Percentiles rank a stretch among this genome's conserved stretches.
Evolutionary conservation across 2,329 filamentous ascomycete species (phyloP).

Genomic region (Stagonosporopsis chrysanthemi): DNA sequence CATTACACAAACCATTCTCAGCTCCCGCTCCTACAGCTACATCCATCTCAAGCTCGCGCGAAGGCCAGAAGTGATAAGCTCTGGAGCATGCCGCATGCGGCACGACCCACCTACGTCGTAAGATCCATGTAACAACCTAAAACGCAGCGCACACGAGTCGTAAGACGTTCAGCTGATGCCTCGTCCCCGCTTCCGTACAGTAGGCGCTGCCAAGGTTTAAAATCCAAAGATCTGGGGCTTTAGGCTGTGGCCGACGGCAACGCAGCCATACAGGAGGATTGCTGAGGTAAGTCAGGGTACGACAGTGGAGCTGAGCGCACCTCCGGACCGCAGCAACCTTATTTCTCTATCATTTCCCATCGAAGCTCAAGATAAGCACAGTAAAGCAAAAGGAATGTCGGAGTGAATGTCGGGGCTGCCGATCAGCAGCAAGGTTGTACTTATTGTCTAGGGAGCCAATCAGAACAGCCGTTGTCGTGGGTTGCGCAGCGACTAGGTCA

Average conservation of each 20-base stretch:
- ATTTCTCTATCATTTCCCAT: not conserved
- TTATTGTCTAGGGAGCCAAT: constrained; percentile 25
- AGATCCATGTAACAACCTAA: not conserved
- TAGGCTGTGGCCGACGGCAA: constrained; percentile 21
- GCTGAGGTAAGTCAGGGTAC: constrained; percentile 18
- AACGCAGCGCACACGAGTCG: constrained; percentile 8
- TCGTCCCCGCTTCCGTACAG: constrained; percentile 18
- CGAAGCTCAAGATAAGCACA: constrained; percentile 6
- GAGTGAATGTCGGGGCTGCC: constrained; percentile 25
- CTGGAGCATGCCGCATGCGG: constrained; percentile 14
- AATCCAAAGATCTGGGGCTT: constrained; percentile 7
- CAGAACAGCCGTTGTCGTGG: constrained; percentile 6
- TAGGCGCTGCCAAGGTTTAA: constrained; percentile 3
- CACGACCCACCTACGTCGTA: not conserved
- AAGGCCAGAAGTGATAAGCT: not conserved
- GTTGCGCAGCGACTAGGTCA: constrained; percentile 25
- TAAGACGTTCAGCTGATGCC: constrained; percentile 22
- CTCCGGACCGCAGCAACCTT: not conserved
- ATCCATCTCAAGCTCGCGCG: not conserved
- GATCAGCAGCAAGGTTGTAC: constrained; percentile 11
- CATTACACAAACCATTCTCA: constrained; percentile 11
- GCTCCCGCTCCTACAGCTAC: not conserved
- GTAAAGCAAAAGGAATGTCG: constrained; percentile 13
- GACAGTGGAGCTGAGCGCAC: constrained; percentile 18
- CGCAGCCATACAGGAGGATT: not conserved